These are phyloP conservation scores for Pichia sp. DNA, from an alignment of 1,139 yeast genomes.

Conservation along the genomic window DNA sequence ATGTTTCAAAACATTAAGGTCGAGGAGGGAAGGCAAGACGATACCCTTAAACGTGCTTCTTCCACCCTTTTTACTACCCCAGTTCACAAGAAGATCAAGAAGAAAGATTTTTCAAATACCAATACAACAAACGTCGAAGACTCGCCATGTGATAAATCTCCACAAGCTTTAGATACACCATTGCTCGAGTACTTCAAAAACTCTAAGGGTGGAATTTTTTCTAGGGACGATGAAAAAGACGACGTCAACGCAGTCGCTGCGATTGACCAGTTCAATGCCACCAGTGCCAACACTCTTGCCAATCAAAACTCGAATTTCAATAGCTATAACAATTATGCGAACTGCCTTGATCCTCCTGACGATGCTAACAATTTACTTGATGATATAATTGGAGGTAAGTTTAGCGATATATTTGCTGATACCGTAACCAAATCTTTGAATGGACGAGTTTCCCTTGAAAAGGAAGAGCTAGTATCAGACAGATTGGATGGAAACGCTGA, in stretches of 20 bases:
- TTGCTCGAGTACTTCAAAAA: conserved; percentile 11
- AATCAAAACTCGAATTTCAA: background rate
- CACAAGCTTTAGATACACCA: conserved; percentile 9
- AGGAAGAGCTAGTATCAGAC: too few relatives aligned
- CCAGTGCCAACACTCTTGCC: too few relatives aligned
- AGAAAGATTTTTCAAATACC: background rate
- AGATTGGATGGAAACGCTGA: background rate
- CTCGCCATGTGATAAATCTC: conserved; percentile 1
- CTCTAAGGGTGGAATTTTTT: conserved; percentile 8
- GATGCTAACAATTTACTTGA: conserved; percentile 10
- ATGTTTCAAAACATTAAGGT: conserved; percentile 4
- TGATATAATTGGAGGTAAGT: conserved; percentile 29
- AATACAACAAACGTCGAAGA: background rate
- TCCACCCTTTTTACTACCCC: conserved; percentile 7
- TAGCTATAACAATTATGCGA: background rate
- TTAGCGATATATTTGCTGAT: conserved; percentile 49
- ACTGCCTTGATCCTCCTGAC: background rate
- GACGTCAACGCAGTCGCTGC: too few relatives aligned
- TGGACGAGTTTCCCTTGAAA: conserved; percentile 5
- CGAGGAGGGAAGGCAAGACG: background rate
- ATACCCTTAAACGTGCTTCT: background rate
- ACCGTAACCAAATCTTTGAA: conserved; percentile 29
- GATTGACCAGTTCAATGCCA: too few relatives aligned
- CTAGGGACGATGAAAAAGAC: conserved; percentile 4
- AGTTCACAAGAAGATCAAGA: conserved; percentile 5